phyloP scores from a whole-genome alignment of 2,329 filamentous ascomycete genomes.

The Ophiobolus disseminans region DNA sequence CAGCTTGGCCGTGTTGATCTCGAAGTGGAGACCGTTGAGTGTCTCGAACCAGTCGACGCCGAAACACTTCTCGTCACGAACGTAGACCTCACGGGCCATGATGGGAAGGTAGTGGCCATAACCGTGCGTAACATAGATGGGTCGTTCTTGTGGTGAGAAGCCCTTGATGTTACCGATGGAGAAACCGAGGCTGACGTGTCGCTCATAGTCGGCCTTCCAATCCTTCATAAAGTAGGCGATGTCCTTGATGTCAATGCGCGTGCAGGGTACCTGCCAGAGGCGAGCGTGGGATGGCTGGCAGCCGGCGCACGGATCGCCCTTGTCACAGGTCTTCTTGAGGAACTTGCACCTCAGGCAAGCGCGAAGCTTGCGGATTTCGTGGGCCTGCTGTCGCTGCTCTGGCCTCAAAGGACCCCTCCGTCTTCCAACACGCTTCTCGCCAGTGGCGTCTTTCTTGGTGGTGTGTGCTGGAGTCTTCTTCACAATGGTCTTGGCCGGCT shows the following conservation, averaged over 20 bases:
- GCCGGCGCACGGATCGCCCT: slow-evolving; percentile 92
- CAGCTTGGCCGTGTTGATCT: slow-evolving; percentile 85
- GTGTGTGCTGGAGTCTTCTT: slow-evolving; percentile 71
- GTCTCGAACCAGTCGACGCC: slow-evolving; percentile 93
- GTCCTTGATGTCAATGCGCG: slow-evolving; percentile 97
- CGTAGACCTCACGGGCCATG: slow-evolving; percentile 91
- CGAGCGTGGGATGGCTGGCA: slow-evolving; percentile 95
- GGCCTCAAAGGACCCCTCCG: slow-evolving; percentile 88
- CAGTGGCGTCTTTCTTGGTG: slow-evolving; percentile 76
- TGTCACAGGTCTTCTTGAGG: slow-evolving; percentile 98
- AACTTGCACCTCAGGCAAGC: slow-evolving; percentile 97
- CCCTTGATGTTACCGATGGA: slow-evolving; percentile 96
- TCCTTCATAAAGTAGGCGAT: slow-evolving; percentile 99
- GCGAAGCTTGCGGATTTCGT: slow-evolving; percentile 92
- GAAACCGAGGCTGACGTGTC: slow-evolving; percentile 84
- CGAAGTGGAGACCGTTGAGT: slow-evolving; percentile 77
- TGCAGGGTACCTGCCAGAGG: slow-evolving; percentile 97
- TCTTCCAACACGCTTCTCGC: slow-evolving; percentile 92
- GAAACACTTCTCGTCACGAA: slow-evolving; percentile 91
- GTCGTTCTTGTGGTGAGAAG: slow-evolving; percentile 66
- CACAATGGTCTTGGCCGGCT: slow-evolving; percentile 83
- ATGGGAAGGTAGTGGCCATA: slow-evolving; percentile 94
- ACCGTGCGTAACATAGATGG: slow-evolving; percentile 93
- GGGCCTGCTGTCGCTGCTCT: slow-evolving; percentile 94
- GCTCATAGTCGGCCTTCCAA: slow-evolving; percentile 96